Evolutionary conservation across 371 early-diverging fungal species (phyloP).

Genomic region (Apophysomyces ossiformis): DNA sequence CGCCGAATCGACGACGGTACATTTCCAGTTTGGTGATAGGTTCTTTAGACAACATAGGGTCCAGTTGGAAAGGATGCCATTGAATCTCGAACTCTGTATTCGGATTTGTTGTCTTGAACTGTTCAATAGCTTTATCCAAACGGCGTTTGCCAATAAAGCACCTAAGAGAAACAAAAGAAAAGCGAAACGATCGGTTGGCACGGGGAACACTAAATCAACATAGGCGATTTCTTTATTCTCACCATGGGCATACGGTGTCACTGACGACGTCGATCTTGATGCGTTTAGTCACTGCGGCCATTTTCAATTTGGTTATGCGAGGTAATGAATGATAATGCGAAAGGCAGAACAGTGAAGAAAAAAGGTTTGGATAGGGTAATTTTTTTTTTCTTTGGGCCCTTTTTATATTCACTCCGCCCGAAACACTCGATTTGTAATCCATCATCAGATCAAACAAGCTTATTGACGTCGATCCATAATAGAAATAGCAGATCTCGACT

Average conservation of each 20-base stretch:
- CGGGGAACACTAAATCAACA: neutral
- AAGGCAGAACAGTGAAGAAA: neutral
- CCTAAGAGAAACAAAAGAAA: slow-evolving; percentile 20
- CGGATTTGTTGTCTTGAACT: slow-evolving; percentile 51
- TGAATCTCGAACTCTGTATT: slow-evolving; percentile 55
- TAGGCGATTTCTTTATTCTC: neutral
- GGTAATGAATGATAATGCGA: neutral
- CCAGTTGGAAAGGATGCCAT: slow-evolving; percentile 72
- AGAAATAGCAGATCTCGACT: no score
- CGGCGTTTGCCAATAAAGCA: slow-evolving; percentile 75
- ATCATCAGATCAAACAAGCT: neutral
- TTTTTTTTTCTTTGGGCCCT: neutral
- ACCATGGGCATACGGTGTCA: slow-evolving; percentile 27
- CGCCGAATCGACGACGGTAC: slow-evolving; percentile 68
- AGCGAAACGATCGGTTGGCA: no score
- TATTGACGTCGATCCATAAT: no score
- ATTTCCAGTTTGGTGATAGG: slow-evolving; percentile 50
- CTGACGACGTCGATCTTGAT: slow-evolving; percentile 24
- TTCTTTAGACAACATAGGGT: slow-evolving; percentile 49
- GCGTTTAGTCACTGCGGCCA: neutral
- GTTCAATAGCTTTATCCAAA: slow-evolving; percentile 63
- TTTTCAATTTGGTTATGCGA: neutral
- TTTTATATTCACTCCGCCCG: neutral
- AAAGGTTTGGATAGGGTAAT: neutral
- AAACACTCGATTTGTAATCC: neutral